Base-by-base conservation (phyloP, 2,329 filamentous ascomycete species). In the Apiospora marii region DNA sequence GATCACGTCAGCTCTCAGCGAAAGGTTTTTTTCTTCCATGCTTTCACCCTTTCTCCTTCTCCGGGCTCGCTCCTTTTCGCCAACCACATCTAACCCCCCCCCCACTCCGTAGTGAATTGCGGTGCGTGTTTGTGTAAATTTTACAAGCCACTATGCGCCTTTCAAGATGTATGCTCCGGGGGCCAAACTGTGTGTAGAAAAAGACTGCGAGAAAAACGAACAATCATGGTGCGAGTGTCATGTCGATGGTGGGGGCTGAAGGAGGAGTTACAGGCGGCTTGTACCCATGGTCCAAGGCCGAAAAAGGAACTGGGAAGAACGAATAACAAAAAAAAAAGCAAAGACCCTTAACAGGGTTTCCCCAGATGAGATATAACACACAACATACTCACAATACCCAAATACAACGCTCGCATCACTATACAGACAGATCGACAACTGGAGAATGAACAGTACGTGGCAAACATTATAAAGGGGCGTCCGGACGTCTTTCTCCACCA, bases 141-240 rank as follows among this genome's bases (percentile, higher is more conserved):
- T 64, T 64, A 51, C 19, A 37, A 64, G 58, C 58, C 58, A 64
- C 58, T 19, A 41, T 64, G 34, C 37, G 58, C 58, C 19, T 34
- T 41, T 24, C 10, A 22, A 22, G 19, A 64, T 41, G 30, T 34
- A 64, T n/a, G 34, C 58, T 41, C 58, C 58, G 19, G 8, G 10
- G 19, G 34, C 19, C 30, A 22, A 34, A 64, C 58, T 41, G 34
- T 64, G 58, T 10, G 37, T 14, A 6, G 58, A 22, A 6, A 19
- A 4, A 12, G 14, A 34, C 14, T 10, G 34, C 7, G 19, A n/a
- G 10, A 30, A 41, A 64, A 64, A 64, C 58, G 58, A 64, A 64
- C 58, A 64, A 41, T 41, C 3, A 64, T 64, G 58, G 30, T 64
- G 58, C 58, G 30, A n/a, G 58, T 64, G 58, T n/a, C 58, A 64